Base-by-base conservation (phyloP, 805 yeast genomes). In the Candida maesae region DNA sequence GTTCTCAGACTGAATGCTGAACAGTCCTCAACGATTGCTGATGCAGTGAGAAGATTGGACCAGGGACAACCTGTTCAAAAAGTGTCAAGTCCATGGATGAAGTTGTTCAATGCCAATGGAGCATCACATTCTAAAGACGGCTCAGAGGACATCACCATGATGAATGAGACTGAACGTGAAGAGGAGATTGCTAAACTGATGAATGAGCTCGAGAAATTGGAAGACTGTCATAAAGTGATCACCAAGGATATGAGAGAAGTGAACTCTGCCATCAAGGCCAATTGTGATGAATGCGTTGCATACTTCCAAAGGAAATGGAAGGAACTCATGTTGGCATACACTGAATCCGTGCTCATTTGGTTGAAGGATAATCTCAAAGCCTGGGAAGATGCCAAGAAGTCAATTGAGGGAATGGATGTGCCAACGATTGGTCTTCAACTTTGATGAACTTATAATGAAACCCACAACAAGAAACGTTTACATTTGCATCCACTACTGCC, bases 181-280 rank as follows among this genome's bases (percentile, higher is more conserved):
- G 52, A 51, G 26, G 73, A 70, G 38, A 59, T 67, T 32, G 56
- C 49, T 8, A 61, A 56, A 36, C 41, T 69, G 4, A 53, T 56
- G 26, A 58, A 52, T 29, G 75, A 70, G 45, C 44, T 68, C 13
- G 55, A 45, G 0, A 67, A 68, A 42, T 45, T 70, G 21, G 60
- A 64, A 14, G 71, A 68, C 27, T 68, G 74, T 42, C 61, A 64
- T 24, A 53, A 53, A 17, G 53, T 70, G 13, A 59, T 66, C 1
- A 45, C 58, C 7, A 59, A 54, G 33, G 75, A 70, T 46, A 53
- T 70, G 31, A 45, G 50, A 4, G 63, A 65, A 28, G 66, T 70
- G 1, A 62, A 67, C 39, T 38, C 39, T 4, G 61, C 70, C 0
- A 49, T 67, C 10, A 48, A 58, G 23, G 40, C 38, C 2, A 67